A percentile compares a stretch with the other conserved stretches of the same genome.
These are phyloP conservation scores for Phytophthora palmivora DNA, from an alignment of 352 stramenopile species.

Conservation along the genomic window DNA sequence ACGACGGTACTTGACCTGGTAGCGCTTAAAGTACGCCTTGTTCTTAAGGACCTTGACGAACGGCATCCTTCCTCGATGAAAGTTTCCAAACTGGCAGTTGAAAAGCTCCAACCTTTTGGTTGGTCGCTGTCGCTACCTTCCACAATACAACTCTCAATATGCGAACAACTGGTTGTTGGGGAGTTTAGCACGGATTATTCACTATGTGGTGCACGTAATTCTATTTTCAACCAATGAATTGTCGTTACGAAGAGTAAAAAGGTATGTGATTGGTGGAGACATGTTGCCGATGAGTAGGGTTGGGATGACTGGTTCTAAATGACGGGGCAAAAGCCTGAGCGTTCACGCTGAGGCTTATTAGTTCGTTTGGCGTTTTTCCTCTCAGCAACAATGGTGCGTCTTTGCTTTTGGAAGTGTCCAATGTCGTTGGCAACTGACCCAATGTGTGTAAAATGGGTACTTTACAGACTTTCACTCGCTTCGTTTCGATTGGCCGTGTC, in stretches of 20 bases:
- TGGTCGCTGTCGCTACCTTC: slow-evolving; percentile 15
- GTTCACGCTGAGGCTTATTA: slow-evolving; percentile 46
- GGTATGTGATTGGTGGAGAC: slow-evolving; percentile 48
- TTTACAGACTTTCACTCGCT: slow-evolving; percentile 97
- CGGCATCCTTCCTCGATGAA: slow-evolving; percentile 77
- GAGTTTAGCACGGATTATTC: slow-evolving; percentile 16
- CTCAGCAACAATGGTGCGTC: slow-evolving; percentile 82
- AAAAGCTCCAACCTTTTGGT: slow-evolving; percentile 16
- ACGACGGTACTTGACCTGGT: slow-evolving; percentile 99
- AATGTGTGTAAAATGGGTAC: slow-evolving; percentile 2
- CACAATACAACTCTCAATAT: slow-evolving; percentile 21
- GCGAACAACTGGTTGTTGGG: slow-evolving; percentile 9
- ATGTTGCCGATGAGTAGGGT: slow-evolving; percentile 31
- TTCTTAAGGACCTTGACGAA: slow-evolving; percentile 99
- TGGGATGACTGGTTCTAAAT: slow-evolving; percentile 82
- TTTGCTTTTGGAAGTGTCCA: not conserved
- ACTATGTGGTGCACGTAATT: slow-evolving; percentile 6
- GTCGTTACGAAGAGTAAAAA: not conserved
- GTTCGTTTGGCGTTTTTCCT: slow-evolving; percentile 90
- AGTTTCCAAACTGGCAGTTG: slow-evolving; percentile 78
- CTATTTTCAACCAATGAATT: slow-evolving; percentile 47
- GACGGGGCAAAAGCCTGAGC: slow-evolving; percentile 19
- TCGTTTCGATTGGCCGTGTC: slow-evolving; percentile 99
- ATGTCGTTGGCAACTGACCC: slow-evolving; percentile 4
- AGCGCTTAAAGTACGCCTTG: slow-evolving; percentile 99